These are phyloP conservation scores for barley (Hordeum vulgare) DNA, from an alignment of 176 grass and related monocot genomes.

Conservation along the genomic window MorexV3_pseudomolecules_assembly NC_058524.1:152978916-152979415, in stretches of 20 bases:
- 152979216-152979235: not conserved
- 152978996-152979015: too few species aligned
- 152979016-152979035: too few species aligned
- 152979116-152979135: not conserved
- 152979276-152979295: not conserved
- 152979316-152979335: not conserved
- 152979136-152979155: constrained; percentile 15
- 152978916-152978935: too few species aligned
- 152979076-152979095: not conserved
- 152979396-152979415: not conserved
- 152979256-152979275: not conserved
- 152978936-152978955: too few species aligned
- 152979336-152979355: not conserved
- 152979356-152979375: not conserved
- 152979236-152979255: not conserved
- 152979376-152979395: not conserved
- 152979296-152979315: not conserved
- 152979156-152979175: constrained; percentile 3
- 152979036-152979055: too few species aligned
- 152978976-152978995: too few species aligned
- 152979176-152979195: not conserved
- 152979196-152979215: not conserved
- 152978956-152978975: too few species aligned
- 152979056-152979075: too few species aligned
- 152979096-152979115: not conserved